phyloP scores from a whole-genome alignment of 345 rosid genomes.

The Trapa bicornis region DNA sequence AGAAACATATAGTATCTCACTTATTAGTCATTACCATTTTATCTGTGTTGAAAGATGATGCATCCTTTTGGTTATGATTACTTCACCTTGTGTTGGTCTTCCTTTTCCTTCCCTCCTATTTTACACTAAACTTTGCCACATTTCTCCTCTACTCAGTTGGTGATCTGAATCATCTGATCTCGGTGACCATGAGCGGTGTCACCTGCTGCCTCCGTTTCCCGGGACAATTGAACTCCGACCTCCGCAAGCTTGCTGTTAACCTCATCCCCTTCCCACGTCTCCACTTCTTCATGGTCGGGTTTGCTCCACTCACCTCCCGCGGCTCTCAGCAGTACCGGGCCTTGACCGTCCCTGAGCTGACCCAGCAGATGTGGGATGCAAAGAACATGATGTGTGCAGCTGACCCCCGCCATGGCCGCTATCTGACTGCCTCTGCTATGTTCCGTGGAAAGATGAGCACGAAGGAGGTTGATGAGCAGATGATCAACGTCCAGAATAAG shows the following conservation, averaged over 20 bases:
- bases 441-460: conserved; percentile 19
- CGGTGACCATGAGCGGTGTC: conserved; percentile 15
- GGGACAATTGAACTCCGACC: conserved; percentile 12
- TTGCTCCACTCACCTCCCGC: conserved; percentile 12
- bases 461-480: conserved; percentile 14
- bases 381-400: conserved; percentile 13
- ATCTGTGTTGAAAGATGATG: not conserved
- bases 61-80: not conserved
- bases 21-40: not conserved
- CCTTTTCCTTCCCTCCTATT: not conserved
- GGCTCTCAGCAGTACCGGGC: conserved; percentile 15
- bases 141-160: conserved; percentile 6
- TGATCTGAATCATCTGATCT: conserved; percentile 13
- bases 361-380: conserved; percentile 17
- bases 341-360: conserved; percentile 9
- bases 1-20: not conserved
- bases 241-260: conserved; percentile 11
- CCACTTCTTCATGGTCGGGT: conserved; percentile 14
- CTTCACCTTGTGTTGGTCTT: not conserved
- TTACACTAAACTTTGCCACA: not conserved
- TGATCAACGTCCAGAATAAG: conserved; percentile 15
- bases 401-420: conserved; percentile 14
- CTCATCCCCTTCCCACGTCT: conserved; percentile 14
- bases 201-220: conserved; percentile 16
- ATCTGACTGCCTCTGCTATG: conserved; percentile 11